Evolutionary conservation across 768 basidiomycete genomes (phyloP).

Genomic region (Mycena capillaripes): DNA sequence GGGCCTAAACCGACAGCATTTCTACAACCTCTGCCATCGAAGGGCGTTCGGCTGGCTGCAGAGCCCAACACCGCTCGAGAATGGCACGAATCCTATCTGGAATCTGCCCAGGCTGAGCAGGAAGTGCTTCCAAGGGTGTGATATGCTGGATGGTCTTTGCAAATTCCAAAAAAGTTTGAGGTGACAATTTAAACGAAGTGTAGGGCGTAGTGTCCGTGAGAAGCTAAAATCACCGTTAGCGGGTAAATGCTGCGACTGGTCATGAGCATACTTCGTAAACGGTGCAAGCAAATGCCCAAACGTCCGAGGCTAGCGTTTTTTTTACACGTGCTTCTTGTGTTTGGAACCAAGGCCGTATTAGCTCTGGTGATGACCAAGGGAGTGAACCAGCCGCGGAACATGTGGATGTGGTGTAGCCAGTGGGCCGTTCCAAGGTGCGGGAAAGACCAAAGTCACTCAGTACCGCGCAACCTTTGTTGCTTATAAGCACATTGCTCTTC

Average conservation of each 20-base stretch:
- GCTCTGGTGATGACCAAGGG: conserved; percentile 1
- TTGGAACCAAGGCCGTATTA: conserved; percentile 6
- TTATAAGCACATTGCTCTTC: conserved; percentile 10
- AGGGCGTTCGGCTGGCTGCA: conserved; percentile 1
- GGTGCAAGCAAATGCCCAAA: conserved; percentile 7
- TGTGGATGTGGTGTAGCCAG: conserved; percentile 9
- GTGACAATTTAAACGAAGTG: background rate
- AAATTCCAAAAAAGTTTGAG: background rate
- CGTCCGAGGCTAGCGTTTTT: background rate
- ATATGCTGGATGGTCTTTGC: conserved; percentile 1
- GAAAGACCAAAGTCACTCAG: conserved; percentile 6
- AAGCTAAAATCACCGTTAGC: conserved; percentile 9
- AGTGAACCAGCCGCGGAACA: conserved; percentile 4
- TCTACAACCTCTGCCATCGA: conserved; percentile 7
- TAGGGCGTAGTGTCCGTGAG: background rate
- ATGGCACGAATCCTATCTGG: background rate
- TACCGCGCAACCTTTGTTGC: conserved; percentile 4
- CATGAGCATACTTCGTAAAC: conserved; percentile 4
- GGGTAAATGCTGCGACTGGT: background rate
- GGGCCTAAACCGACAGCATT: conserved; percentile 6
- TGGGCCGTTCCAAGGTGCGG: conserved; percentile 2
- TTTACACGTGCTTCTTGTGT: background rate
- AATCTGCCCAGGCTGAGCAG: conserved; percentile 1
- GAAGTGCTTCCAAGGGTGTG: conserved; percentile 2
- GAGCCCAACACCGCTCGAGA: conserved; percentile 10